phyloP scores from a whole-genome alignment of 345 rosid genomes.

The Euclidium syriacum region DNA sequence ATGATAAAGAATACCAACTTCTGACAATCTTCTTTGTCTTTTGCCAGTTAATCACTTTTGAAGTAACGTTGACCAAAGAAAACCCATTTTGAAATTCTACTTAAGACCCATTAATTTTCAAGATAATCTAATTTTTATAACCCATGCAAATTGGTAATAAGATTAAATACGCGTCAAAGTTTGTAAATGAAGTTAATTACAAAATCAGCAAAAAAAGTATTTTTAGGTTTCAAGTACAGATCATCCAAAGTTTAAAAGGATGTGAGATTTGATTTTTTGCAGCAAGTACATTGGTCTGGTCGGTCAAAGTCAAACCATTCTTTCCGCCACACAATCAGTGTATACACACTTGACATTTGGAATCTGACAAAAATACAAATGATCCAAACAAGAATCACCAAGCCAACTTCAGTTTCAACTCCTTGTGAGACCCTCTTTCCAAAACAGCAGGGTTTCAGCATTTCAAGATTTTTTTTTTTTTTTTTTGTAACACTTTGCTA shows the following conservation, averaged over 20 bases:
- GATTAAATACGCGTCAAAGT: constrained; percentile 1
- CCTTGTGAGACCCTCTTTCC: neutral
- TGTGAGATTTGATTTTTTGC: neutral
- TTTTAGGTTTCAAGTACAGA: neutral
- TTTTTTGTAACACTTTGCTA: constrained; percentile 11
- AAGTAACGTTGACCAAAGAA: constrained; percentile 30
- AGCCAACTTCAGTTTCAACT: neutral
- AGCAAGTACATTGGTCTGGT: constrained; percentile 24
- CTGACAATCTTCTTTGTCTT: constrained; percentile 53
- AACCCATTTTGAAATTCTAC: constrained; percentile 43
- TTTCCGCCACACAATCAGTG: constrained; percentile 17
- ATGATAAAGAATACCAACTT: constrained; percentile 36
- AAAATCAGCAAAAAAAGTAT: neutral
- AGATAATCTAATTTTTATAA: neutral
- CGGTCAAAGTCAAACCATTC: constrained; percentile 30
- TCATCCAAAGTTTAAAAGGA: neutral
- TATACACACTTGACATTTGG: constrained; percentile 19
- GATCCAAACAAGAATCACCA: constrained; percentile 14
- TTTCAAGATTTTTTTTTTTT: neutral
- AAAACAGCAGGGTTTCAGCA: neutral
- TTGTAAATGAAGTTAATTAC: neutral
- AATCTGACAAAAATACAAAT: constrained; percentile 13
- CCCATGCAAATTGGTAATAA: neutral
- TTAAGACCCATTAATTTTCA: constrained; percentile 18
- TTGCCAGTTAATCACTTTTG: constrained; percentile 30